Conservation (phyloP, 305 asterid species). For the Fraxinus sp. region DNA sequence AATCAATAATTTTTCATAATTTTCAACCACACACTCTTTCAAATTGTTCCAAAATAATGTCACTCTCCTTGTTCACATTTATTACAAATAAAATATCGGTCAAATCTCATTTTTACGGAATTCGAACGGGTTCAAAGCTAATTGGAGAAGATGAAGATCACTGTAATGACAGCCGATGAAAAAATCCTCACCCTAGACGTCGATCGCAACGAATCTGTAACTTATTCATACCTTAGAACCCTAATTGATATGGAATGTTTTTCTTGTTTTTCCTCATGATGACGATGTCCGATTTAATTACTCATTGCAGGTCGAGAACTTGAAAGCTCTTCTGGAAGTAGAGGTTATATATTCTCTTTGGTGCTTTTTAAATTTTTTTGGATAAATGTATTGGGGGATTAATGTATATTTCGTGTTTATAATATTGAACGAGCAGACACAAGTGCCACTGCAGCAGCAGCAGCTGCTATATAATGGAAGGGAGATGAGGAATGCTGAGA, state of each 20-base stretch:
- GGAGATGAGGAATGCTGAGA: conserved; percentile 75
- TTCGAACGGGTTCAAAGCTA: conserved; percentile 15
- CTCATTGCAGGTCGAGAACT: conserved; percentile 77
- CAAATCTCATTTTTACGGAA: conserved; percentile 19
- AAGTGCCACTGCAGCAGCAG: conserved; percentile 75
- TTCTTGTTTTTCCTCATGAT: neutral
- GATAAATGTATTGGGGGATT: neutral
- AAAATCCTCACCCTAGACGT: conserved; percentile 78
- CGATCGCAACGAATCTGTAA: conserved; percentile 94
- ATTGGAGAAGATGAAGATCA: conserved; percentile 80
- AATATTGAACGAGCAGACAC: conserved; percentile 54
- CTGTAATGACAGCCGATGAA: conserved; percentile 93
- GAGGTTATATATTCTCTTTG: conserved; percentile 54
- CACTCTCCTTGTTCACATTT: neutral
- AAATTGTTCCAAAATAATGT: too few species aligned
- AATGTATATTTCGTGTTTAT: conserved; percentile 14
- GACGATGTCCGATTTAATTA: conserved; percentile 10
- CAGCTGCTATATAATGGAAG: conserved; percentile 74
- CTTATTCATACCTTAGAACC: conserved; percentile 9
- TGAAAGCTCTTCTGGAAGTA: conserved; percentile 92
- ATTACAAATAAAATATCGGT: neutral
- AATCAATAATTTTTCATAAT: too few species aligned
- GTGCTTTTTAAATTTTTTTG: neutral
- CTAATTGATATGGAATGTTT: neutral
- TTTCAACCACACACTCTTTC: too few species aligned